Evolutionary conservation across 768 basidiomycete genomes (phyloP).

Genomic region (Mycena rosella): DNA sequence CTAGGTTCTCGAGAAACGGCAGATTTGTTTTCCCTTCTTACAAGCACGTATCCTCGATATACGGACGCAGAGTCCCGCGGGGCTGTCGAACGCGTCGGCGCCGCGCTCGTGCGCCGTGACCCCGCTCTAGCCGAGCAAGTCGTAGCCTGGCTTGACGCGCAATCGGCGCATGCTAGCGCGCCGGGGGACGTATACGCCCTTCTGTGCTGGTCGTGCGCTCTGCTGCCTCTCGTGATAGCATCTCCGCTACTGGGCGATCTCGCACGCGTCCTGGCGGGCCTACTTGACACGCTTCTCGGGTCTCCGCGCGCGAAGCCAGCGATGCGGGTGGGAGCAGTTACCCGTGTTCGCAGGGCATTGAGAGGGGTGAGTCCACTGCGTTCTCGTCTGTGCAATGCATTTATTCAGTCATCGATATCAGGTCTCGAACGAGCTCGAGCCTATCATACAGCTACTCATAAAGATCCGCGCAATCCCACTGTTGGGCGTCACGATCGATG

Average conservation of each 20-base stretch:
- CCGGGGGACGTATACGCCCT: constrained; percentile 36
- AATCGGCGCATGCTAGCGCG: constrained; percentile 36
- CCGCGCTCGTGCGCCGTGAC: constrained; percentile 74
- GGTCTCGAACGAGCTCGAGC: constrained; percentile 58
- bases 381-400: constrained; percentile 34
- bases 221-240: constrained; percentile 30
- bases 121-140: constrained; percentile 29
- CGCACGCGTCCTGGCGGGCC: constrained; percentile 30
- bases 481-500: constrained; percentile 77
- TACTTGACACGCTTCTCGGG: constrained; percentile 33
- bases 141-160: constrained; percentile 35
- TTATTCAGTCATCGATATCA: constrained; percentile 32
- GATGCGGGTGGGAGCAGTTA: constrained; percentile 33
- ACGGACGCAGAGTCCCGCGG: constrained; percentile 76
- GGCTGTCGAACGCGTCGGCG: constrained; percentile 77
- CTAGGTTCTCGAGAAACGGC: constrained; percentile 33
- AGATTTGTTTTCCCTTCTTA: constrained; percentile 81
- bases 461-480: constrained; percentile 54
- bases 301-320: constrained; percentile 34
- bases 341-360: constrained; percentile 36
- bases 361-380: constrained; percentile 46
- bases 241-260: constrained; percentile 24
- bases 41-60: constrained; percentile 84
- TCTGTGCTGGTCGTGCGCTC: constrained; percentile 35
- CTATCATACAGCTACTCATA: constrained; percentile 43